Conservation (phyloP, 208 protist genomes). For the Leishmania martiniquensis region DNA sequence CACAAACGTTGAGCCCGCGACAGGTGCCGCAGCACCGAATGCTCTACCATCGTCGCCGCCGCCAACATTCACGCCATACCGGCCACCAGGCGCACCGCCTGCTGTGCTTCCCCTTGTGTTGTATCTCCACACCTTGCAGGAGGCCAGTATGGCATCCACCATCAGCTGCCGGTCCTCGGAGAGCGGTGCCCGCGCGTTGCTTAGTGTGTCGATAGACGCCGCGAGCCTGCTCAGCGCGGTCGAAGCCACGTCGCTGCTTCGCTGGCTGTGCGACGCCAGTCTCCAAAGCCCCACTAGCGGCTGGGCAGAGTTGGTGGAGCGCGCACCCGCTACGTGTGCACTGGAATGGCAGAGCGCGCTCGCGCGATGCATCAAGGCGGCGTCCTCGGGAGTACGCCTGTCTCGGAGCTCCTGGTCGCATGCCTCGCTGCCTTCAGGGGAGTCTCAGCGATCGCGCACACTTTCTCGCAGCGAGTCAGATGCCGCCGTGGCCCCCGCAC, state of each 20-base stretch:
- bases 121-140: neutral
- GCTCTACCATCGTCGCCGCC: neutral
- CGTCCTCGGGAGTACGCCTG: neutral
- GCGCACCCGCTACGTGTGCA: slow-evolving; percentile 10
- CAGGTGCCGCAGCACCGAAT: neutral
- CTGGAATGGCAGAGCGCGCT: slow-evolving; percentile 21
- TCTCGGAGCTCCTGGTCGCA: too few relatives aligned
- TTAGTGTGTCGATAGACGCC: slow-evolving; percentile 11
- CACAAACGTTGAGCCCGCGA: neutral
- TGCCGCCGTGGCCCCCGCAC: neutral
- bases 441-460: neutral
- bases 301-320: slow-evolving; percentile 17
- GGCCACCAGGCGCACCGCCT: neutral
- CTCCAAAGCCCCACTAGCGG: slow-evolving; percentile 25
- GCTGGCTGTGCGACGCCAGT: slow-evolving; percentile 22
- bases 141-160: neutral
- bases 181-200: neutral
- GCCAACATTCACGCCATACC: neutral
- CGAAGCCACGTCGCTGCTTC: slow-evolving; percentile 7
- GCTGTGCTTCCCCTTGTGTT: slow-evolving; percentile 13
- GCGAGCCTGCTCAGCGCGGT: slow-evolving; percentile 22
- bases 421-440: neutral
- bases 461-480: neutral
- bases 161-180: neutral
- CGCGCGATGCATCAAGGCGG: neutral